phyloP scores from a whole-genome alignment of 1,284 basidiomycete species.

The Cryptococcus sp. region DNA sequence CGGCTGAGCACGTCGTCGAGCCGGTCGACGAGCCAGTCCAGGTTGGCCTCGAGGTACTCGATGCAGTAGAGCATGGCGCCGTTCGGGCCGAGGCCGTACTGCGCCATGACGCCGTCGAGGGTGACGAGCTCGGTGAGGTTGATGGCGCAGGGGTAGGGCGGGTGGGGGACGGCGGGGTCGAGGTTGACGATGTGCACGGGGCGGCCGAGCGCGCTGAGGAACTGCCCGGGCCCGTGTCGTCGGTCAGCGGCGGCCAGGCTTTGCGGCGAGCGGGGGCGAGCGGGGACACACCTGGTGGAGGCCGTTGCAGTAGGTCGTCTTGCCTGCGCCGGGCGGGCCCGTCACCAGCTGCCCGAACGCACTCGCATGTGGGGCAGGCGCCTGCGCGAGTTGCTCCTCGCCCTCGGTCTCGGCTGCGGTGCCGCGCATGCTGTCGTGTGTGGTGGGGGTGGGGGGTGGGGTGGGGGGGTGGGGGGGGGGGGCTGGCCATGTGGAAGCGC shows the following conservation, averaged over 20 bases:
- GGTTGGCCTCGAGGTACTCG: conserved; percentile 93
- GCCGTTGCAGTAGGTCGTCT: conserved; percentile 90
- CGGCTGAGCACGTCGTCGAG: conserved; percentile 58
- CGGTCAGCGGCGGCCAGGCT: no score
- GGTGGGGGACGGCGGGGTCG: conserved; percentile 85
- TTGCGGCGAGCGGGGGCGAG: not conserved
- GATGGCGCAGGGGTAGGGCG: conserved; percentile 87
- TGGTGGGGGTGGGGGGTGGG: not conserved
- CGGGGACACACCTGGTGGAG: conserved; percentile 64
- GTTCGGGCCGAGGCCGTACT: conserved; percentile 86
- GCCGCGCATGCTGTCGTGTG: not conserved
- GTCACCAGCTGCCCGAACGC: conserved; percentile 62
- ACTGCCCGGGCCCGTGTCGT: conserved; percentile 50
- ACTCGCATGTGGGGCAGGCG: conserved; percentile 20
- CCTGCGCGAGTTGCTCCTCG: conserved; percentile 1
- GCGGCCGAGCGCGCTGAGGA: conserved; percentile 78
- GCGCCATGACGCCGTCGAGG: conserved; percentile 81
- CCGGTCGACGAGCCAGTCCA: conserved; percentile 83
- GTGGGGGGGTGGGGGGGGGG: no score
- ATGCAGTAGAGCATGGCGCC: conserved; percentile 96
- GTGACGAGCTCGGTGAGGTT: conserved; percentile 84
- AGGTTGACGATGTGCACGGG: conserved; percentile 90
- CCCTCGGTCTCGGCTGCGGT: not conserved
- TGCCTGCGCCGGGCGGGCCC: conserved; percentile 88
- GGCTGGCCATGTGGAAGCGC: no score